Evolutionary conservation across 2,329 filamentous ascomycete species (phyloP).

Genomic region (Diaporthe vexans): DNA sequence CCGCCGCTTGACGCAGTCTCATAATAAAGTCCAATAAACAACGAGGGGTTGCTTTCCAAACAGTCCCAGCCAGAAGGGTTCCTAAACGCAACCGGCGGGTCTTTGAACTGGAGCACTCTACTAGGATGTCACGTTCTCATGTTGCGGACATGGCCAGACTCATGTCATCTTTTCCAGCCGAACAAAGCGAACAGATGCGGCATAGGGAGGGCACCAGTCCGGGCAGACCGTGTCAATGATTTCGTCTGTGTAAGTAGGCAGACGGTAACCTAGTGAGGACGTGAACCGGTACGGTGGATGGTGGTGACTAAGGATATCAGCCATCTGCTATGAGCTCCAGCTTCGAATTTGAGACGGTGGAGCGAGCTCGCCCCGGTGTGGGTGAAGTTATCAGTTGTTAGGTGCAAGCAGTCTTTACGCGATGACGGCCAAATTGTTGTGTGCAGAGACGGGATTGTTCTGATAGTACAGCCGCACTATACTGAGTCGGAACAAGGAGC

Average conservation of each 20-base stretch:
- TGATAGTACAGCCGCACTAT: neutral
- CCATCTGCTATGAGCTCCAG: neutral
- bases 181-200: too few relatives aligned
- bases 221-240: neutral
- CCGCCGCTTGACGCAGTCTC: neutral
- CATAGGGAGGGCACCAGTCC: too few relatives aligned
- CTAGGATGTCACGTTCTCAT: too few relatives aligned
- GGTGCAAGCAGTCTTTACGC: neutral
- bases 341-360: neutral
- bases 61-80: neutral
- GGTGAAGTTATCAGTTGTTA: neutral
- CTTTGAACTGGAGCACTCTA: neutral
- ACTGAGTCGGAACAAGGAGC: constrained; percentile 15
- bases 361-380: neutral
- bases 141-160: too few relatives aligned
- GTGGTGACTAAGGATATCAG: neutral
- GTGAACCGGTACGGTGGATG: neutral
- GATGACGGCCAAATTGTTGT: too few relatives aligned
- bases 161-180: too few relatives aligned
- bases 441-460: neutral
- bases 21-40: neutral
- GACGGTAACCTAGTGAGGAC: too few relatives aligned
- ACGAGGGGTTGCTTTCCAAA: neutral
- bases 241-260: too few relatives aligned
- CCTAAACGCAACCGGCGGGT: neutral